Conservation (phyloP, 169 alveolate genomes). For the Plasmodium knowlesi region DNA sequence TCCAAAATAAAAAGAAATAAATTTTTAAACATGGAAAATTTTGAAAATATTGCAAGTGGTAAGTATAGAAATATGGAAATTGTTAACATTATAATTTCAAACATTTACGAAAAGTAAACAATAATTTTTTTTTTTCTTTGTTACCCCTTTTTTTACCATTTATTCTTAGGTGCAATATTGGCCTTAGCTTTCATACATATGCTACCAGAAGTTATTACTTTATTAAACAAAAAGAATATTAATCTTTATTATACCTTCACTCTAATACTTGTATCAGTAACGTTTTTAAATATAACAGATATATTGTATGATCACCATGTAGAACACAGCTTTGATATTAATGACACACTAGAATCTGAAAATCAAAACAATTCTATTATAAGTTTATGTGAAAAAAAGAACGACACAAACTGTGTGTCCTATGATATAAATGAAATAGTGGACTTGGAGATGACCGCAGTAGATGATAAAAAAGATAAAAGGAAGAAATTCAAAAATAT, state of each 20-base stretch:
- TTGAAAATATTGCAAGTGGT: conserved; percentile 75
- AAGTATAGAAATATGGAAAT: conserved; percentile 27
- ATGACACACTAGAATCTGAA: conserved; percentile 18
- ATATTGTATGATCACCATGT: conserved; percentile 35
- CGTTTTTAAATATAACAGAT: conserved; percentile 73
- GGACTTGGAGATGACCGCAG: conserved; percentile 16
- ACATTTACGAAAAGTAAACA: background rate
- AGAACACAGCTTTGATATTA: conserved; percentile 52
- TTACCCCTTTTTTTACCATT: conserved; percentile 10
- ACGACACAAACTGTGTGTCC: conserved; percentile 19
- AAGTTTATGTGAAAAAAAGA: conserved; percentile 5
- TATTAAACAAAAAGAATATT: conserved; percentile 54
- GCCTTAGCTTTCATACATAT: conserved; percentile 71
- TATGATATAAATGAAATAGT: conserved; percentile 1
- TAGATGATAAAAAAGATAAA: conserved; percentile 13
- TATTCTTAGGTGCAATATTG: conserved; percentile 59
- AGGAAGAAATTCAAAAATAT: conserved; percentile 7
- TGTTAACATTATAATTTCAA: conserved; percentile 13
- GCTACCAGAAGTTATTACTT: conserved; percentile 64
- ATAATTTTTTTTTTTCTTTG: background rate
- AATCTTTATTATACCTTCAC: conserved; percentile 28
- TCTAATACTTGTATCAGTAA: conserved; percentile 64
- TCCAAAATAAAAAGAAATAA: conserved; percentile 35
- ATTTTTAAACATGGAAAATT: conserved; percentile 53
- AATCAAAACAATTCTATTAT: conserved; percentile 16